Conservation (phyloP, 164 flowering plant genomes). For the Annona squamosa region DNA sequence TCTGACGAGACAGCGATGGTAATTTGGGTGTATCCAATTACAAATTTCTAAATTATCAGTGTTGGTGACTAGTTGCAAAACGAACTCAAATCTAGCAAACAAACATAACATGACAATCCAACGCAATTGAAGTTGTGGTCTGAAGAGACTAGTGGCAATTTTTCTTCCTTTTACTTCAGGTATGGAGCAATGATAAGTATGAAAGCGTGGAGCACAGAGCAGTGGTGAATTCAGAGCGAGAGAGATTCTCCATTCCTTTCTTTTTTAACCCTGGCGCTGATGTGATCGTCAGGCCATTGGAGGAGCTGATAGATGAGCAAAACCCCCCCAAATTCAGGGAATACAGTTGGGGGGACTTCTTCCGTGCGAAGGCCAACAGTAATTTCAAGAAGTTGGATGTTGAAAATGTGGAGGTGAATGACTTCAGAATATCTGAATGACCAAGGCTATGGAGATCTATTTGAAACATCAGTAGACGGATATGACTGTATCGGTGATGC, state of each 20-base stretch:
- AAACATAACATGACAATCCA: background rate
- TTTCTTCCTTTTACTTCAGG: slow-evolving; percentile 15
- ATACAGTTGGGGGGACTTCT: slow-evolving; percentile 38
- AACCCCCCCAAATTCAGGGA: slow-evolving; percentile 28
- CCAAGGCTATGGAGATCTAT: background rate
- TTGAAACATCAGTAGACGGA: background rate
- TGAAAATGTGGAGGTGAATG: slow-evolving; percentile 32
- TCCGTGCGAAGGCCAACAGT: slow-evolving; percentile 19
- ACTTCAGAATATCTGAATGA: slow-evolving; percentile 23
- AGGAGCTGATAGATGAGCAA: slow-evolving; percentile 30
- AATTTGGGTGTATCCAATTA: background rate
- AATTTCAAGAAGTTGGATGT: slow-evolving; percentile 40
- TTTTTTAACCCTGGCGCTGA: slow-evolving; percentile 43
- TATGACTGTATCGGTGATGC: background rate
- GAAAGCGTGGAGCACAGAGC: slow-evolving; percentile 70
- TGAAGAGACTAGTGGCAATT: background rate
- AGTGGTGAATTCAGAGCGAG: slow-evolving; percentile 44
- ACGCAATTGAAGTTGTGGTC: background rate
- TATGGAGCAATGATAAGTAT: slow-evolving; percentile 53
- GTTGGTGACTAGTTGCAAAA: no score
- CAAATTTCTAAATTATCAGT: background rate
- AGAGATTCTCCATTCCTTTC: slow-evolving; percentile 59
- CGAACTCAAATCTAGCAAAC: background rate
- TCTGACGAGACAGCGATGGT: background rate
- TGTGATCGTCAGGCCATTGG: slow-evolving; percentile 42